Base-by-base conservation (phyloP, 2,329 filamentous ascomycete species). In the Alternaria arborescens region DNA sequence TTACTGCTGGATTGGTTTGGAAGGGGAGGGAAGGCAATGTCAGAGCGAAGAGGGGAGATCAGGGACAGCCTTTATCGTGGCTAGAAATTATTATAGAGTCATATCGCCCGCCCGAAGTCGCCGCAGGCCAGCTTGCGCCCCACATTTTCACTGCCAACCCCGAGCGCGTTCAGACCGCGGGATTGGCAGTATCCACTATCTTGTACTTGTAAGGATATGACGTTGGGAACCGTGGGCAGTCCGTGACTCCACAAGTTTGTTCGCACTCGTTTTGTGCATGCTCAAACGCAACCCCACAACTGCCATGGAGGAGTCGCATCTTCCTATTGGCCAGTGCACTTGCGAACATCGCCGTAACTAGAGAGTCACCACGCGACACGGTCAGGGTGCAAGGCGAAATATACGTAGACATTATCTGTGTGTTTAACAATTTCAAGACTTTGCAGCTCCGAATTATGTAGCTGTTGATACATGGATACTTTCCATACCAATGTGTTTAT, bases 1-100 rank as follows among this genome's bases (percentile, higher is more conserved):
- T 91, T 85, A 54, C 60, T 51, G 59, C 58, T 62, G 59, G 42
- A 40, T 20, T 40, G 52, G 53, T 10, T 44, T 44, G 53, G 47
- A 41, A 44, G 50, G 32, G 43, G 58, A 58, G 57, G 56, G 32
- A 52, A 60, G 58, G 43, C 38, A 55, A 24, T 62, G 61, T 62
- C 36, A 56, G 51, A 55, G 47, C 32, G 32, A 58, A 47, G 20
- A 30, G 36, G 43, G 44, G 34, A 52, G 52, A 51, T 56, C 42
- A 46, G 38, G 58, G 46, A 40, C 20, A 48, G 22, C 47, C 48
- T 47, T 58, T 55, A 55, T 58, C 50, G 59, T 43, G 28, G 41
- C 52, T 54, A 18, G 61, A 59, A 71, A 70, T 67, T 62, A 64
- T 73, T 71, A 64, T 64, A 28, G 65, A 66, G 64, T 72, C 61